Evolutionary conservation across 176 grass and related monocot species (phyloP).

Genomic region (Oryza longistaminata): DNA sequence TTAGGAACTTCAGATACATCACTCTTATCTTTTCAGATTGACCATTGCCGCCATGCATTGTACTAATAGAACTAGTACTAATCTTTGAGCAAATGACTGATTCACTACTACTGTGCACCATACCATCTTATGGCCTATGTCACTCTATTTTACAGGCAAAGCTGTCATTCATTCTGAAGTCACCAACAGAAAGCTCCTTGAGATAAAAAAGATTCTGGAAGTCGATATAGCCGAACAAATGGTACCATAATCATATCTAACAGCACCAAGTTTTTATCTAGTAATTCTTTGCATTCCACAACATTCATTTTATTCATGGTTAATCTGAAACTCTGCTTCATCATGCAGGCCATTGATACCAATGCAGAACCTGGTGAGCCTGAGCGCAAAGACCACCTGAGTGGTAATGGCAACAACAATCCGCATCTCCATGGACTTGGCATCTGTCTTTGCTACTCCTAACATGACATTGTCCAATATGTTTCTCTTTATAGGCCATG

Average conservation of each 20-base stretch:
- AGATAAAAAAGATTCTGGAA: slow-evolving; percentile 75
- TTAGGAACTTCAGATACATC: not conserved
- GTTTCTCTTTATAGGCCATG: slow-evolving; percentile 43
- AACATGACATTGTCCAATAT: not conserved
- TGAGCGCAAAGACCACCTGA: slow-evolving; percentile 37
- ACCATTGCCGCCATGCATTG: not conserved
- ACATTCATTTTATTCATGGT: not conserved
- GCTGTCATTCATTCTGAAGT: slow-evolving; percentile 81
- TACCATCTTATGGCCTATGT: not conserved
- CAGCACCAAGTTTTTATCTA: not conserved
- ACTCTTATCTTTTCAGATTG: not conserved
- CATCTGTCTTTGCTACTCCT: not conserved
- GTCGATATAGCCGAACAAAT: slow-evolving; percentile 44
- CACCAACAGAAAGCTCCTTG: slow-evolving; percentile 74
- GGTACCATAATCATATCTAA: slow-evolving; percentile 34
- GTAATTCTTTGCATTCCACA: not conserved
- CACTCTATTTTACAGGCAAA: slow-evolving; percentile 64
- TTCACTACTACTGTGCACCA: not conserved
- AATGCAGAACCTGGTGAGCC: slow-evolving; percentile 50
- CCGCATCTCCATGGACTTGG: not conserved
- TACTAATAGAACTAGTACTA: not conserved
- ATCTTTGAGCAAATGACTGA: not conserved
- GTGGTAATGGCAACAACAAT: slow-evolving; percentile 34
- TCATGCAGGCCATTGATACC: slow-evolving; percentile 58
- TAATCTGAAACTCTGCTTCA: not conserved